Evolutionary conservation across 176 grass and related monocot species (phyloP).

Genomic region (Carex cristatella): DNA sequence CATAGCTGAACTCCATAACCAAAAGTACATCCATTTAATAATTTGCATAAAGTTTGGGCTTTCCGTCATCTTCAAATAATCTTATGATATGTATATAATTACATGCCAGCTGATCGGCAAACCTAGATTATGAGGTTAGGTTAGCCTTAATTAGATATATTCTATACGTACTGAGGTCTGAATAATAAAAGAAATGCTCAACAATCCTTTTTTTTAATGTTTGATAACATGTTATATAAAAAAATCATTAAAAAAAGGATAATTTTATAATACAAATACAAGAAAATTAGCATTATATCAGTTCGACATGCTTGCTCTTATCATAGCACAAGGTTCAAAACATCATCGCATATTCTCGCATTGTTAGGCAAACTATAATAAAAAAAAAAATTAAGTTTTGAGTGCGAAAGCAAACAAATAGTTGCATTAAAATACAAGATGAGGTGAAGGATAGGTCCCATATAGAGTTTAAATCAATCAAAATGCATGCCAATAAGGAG

Average conservation of each 20-base stretch:
- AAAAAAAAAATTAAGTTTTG: neutral
- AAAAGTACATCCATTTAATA: neutral
- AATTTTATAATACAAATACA: neutral
- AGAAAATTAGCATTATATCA: neutral
- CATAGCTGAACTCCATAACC: neutral
- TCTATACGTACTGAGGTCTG: neutral
- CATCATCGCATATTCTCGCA: neutral
- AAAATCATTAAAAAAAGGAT: neutral
- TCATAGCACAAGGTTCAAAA: constrained; percentile 1
- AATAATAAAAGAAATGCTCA: neutral
- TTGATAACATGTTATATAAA: neutral
- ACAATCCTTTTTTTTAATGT: neutral
- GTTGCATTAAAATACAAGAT: constrained; percentile 25
- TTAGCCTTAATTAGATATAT: neutral
- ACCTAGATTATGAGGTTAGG: neutral
- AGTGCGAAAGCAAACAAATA: constrained; percentile 3
- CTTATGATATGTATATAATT: neutral
- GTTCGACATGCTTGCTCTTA: constrained; percentile 8
- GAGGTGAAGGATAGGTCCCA: constrained; percentile 24
- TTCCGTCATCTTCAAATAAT: neutral
- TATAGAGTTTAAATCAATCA: constrained; percentile 13
- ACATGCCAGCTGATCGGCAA: neutral
- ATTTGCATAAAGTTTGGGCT: constrained; percentile 2
- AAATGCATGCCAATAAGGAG: constrained; percentile 24
- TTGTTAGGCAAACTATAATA: neutral